Conservation (phyloP, 495 filamentous ascomycete species). For the Xylaria flabelliformis region DNA sequence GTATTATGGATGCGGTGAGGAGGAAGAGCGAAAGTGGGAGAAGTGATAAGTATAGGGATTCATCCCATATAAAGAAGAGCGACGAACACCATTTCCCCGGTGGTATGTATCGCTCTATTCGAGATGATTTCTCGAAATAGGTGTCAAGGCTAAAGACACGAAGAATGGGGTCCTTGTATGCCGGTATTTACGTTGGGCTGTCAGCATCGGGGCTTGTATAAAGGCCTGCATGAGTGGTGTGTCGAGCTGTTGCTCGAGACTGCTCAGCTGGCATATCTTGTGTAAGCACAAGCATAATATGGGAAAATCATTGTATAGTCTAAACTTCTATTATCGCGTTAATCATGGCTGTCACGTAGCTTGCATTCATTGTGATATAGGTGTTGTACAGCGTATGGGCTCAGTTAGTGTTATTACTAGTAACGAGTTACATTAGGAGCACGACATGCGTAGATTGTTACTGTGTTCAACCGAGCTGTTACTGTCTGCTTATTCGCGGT, state of each 20-base stretch:
- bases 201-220: background rate
- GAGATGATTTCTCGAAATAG: slow-evolving; percentile 22
- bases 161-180: background rate
- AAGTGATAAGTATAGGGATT: slow-evolving; percentile 10
- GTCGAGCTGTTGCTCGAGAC: background rate
- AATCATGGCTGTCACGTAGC: no score
- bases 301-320: background rate
- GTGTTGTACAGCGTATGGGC: no score
- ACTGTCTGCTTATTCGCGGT: no score
- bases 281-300: background rate
- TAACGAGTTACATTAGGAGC: no score
- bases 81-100: background rate
- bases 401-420: no score
- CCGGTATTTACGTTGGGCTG: background rate
- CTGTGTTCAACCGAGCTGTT: no score
- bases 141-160: background rate
- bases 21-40: background rate
- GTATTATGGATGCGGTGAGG: background rate
- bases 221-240: background rate
- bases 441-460: no score
- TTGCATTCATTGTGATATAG: no score
- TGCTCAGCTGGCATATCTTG: background rate
- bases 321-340: no score
- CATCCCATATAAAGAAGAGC: background rate
- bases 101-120: slow-evolving; percentile 5